Base-by-base conservation (phyloP, 257 asterid genomes). In the Prunella vulgaris region DNA sequence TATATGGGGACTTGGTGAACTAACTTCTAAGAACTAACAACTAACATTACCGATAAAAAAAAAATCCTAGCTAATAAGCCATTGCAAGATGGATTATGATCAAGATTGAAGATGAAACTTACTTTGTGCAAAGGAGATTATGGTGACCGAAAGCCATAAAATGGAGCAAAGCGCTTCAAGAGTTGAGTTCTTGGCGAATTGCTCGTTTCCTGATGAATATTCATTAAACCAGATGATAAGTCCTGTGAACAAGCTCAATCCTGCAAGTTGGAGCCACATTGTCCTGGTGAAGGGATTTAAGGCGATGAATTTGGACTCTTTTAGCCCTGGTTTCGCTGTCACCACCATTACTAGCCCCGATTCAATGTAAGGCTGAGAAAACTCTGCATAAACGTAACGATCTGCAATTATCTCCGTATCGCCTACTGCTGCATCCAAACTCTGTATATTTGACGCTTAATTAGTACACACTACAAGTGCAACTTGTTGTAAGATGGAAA, bases 331-430 rank as follows among this genome's bases (percentile, higher is more conserved):
- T 60, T 83, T 77, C 51, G 12, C 86, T 3, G 79, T 69, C 62
- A 84, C 92, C 27, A 89, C 86, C 96, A 87, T 87, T 53, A 80
- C 86, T 52, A 90, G 75, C 66, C 88, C 93, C 10, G 85, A 81
- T 8, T 84, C 93, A 5, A 86, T 68, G 61, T 90, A 90, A 4
- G 95, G 95, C 58, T 81, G 93, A 15, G 95, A 60, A 68, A 90
- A 90, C 13, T 69, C 86, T 0, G 76, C 93, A 9, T 57, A 33
- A 60, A 37, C 74, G 22, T 65, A 87, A 0, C 95, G 88, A 12
- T 90, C 81, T 0, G 90, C 89, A 80, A 85, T 61, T 73, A 87
- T 86, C 46, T 69, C 83, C 2, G 78, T 86, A 38, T 85, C 96
- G 3, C 93, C 96, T 10, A 86, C 93, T 2, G 85, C 89, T 57